Base-by-base conservation (phyloP, 2,329 filamentous ascomycete species). In the Huntiella savannae region DNA sequence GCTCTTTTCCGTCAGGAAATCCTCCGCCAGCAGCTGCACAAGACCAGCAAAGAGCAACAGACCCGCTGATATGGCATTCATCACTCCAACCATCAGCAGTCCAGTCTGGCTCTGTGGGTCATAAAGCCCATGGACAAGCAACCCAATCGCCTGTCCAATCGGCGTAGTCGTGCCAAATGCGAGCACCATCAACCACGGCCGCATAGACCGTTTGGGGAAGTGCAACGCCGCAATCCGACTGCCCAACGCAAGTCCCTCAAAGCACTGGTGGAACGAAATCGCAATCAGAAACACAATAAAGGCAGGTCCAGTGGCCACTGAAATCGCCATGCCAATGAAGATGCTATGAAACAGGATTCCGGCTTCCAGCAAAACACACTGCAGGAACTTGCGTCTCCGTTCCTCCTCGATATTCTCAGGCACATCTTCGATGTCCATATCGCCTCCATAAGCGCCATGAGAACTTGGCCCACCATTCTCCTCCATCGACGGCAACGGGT, bases 271-370 rank as follows among this genome's bases (percentile, higher is more conserved):
- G 60, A 88, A 87, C 52, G 74, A 76, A 51, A 91, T 86, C 43
- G 83, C 83, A 28, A 87, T 68, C 0, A 91, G 66, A 52, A 91
- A 82, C 10, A 88, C 80, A 37, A 84, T 66, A 56, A 91, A 91
- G 1, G 80, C 75, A 0, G 82, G 79, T 0, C 82, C 82, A 0
- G 81, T 85, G 0, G 83, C 78, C 1, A 91, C 83, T 1, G 80
- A 85, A 28, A 91, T 69, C 3, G 83, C 82, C 81, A 88, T 87
- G 51, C 83, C 83, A 54, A 91, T 88, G 56, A 91, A 91, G 46
- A 91, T 69, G 56, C 77, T 82, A 63, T 91, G 83, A 58, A 88
- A 88, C 12, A 91, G 69, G 51, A 91, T 88, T 15, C 83, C 83
- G 0, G 82, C 82, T 61, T 88, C 83, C 2, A 91, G 71, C 17